Conservation (phyloP, 2,329 filamentous ascomycete species). For the Neonectria neomacrospora region DNA sequence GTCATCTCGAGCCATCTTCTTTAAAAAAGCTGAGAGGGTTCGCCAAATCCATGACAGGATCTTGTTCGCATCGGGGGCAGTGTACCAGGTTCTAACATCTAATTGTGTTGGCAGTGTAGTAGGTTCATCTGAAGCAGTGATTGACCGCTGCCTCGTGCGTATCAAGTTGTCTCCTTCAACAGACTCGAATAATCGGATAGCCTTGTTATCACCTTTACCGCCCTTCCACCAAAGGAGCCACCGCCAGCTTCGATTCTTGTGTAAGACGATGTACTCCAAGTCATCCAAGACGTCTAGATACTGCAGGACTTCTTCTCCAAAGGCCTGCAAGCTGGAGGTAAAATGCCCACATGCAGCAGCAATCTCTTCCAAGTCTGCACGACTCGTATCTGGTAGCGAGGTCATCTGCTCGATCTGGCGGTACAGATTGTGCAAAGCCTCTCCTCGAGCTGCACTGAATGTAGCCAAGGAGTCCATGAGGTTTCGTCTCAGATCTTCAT, state of each 20-base stretch:
- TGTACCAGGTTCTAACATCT: slow-evolving; percentile 22
- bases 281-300: slow-evolving; percentile 89
- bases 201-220: slow-evolving; percentile 19
- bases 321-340: slow-evolving; percentile 87
- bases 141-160: slow-evolving; percentile 6
- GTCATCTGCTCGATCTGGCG: slow-evolving; percentile 74
- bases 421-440: slow-evolving; percentile 83
- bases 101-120: slow-evolving; percentile 5
- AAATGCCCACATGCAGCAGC: slow-evolving; percentile 97
- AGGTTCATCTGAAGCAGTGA: background rate
- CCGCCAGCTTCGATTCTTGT: slow-evolving; percentile 74
- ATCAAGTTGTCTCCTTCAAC: slow-evolving; percentile 36
- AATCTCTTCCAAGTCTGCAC: slow-evolving; percentile 89
- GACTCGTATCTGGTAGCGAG: slow-evolving; percentile 69
- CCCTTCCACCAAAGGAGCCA: slow-evolving; percentile 84
- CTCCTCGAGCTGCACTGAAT: slow-evolving; percentile 91
- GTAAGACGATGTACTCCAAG: slow-evolving; percentile 75
- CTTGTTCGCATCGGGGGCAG: slow-evolving; percentile 31
- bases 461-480: slow-evolving; percentile 90
- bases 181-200: slow-evolving; percentile 54
- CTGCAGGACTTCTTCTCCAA: slow-evolving; percentile 86
- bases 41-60: slow-evolving; percentile 37
- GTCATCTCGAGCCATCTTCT: slow-evolving; percentile 57
- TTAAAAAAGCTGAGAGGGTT: slow-evolving; percentile 50
- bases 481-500: slow-evolving; percentile 82